These are phyloP conservation scores for Eimeria tenella DNA, from an alignment of 169 alveolate genomes.

Conservation along the genomic window DNA sequence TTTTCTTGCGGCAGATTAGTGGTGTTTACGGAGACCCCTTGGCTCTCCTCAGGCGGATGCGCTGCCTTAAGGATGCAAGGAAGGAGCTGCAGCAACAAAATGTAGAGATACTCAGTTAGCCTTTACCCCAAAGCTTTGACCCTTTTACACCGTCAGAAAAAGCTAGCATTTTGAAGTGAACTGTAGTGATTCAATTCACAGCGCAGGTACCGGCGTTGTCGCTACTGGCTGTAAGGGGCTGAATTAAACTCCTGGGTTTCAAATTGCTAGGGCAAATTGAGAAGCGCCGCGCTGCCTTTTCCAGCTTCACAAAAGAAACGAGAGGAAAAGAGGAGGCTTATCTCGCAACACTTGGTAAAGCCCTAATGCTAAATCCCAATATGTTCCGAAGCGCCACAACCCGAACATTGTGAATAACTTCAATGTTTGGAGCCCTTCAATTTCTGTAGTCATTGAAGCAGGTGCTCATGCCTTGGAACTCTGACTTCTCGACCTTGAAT, in stretches of 20 bases:
- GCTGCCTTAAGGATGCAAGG: constrained; percentile 21
- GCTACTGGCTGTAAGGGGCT: too few species aligned
- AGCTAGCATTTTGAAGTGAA: not conserved
- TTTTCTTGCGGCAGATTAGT: constrained; percentile 24
- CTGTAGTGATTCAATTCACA: not conserved
- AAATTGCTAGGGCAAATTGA: constrained; percentile 32
- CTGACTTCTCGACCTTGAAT: not conserved
- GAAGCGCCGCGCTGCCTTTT: constrained; percentile 7
- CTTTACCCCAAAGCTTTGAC: too few species aligned
- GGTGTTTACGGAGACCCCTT: constrained; percentile 52
- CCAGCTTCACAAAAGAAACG: not conserved
- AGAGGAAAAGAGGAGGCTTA: constrained; percentile 2
- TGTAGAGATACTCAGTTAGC: not conserved
- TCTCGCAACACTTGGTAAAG: constrained; percentile 26
- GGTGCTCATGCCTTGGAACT: not conserved
- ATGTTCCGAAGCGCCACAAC: too few species aligned
- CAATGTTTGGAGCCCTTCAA: too few species aligned
- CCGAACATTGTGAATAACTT: not conserved
- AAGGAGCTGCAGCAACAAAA: constrained; percentile 58
- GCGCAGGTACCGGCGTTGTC: too few species aligned
- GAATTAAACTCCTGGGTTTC: too few species aligned
- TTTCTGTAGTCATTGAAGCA: not conserved
- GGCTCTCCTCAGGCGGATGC: constrained; percentile 58
- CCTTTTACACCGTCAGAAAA: not conserved
- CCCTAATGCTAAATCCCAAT: not conserved